Base-by-base conservation (phyloP, 306 rosid species). In the Corylus heterophylla region DNA sequence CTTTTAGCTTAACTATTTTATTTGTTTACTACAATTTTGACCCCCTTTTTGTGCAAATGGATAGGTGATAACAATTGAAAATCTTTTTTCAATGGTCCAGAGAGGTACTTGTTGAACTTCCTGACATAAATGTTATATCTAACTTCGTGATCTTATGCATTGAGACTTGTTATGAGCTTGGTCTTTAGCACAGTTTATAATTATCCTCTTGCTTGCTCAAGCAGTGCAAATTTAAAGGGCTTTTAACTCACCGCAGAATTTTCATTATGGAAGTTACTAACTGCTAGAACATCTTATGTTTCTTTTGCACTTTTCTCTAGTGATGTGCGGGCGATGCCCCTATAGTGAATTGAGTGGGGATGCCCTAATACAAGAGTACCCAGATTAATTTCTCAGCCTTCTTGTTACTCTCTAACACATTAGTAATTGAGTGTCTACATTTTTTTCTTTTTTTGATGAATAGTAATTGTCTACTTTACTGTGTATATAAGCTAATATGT, bases 41-140 rank as follows among this genome's bases (percentile, higher is more conserved):
- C 9, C 31, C 31, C 22, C 71, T 39, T 31, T 79, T 35, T 73
- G 73, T 59, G 45, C 55, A 81, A 73, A 69, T 76, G 88, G 48
- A 80, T 88, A 94, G 97, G 92, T 94, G 64, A 92, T 94, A 86
- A 89, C 98, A 73, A 88, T 94, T 86, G 98, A 94, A 82, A 97
- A 71, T 85, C 91, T 76, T 63, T 78, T 77, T 92, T 83, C 83
- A 75, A 83, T 79, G 87, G 87, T 77, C 85, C 95, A 51, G 85
- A 86, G 76, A 88, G 97, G 98, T 94, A 88, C 55, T 72, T 85
- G 16, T 37, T 64, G 54, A 76, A 62, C 51, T 82, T 73, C 22
- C 31, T 62, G 71, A 79, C 55, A 52, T 50, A 29, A 54, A 76
- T 69, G 59, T 54, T 75, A 48, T 62, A 72, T 54, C 80, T 56